Conservation (phyloP, 139 green algal genomes). For the Chlamydomonas schloesseri region DNA sequence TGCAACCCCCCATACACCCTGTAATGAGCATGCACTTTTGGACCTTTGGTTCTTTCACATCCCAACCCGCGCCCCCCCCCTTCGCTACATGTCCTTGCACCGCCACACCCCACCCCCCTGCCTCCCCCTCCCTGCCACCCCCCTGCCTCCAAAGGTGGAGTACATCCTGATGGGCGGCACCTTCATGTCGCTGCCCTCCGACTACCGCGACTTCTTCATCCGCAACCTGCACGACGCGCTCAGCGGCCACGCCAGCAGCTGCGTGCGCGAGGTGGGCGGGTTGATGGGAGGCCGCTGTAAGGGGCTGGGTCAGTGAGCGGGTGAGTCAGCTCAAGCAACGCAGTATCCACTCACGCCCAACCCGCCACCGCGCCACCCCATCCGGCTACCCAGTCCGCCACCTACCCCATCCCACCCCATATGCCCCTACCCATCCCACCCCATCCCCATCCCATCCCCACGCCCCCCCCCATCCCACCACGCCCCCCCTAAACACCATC, state of each 20-base stretch:
- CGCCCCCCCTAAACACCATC: no score
- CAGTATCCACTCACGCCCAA: no score
- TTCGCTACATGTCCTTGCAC: no score
- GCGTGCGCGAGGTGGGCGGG: slow-evolving; percentile 70
- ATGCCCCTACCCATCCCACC: no score
- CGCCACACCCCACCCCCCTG: not conserved
- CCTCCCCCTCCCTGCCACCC: not conserved
- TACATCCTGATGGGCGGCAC: slow-evolving; percentile 99
- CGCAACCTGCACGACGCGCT: slow-evolving; percentile 97
- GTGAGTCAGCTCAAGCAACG: no score
- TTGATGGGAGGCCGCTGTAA: not conserved
- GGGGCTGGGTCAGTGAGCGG: not conserved
- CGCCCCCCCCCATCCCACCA: not conserved
- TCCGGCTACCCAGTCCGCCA: no score
- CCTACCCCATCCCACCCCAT: no score
- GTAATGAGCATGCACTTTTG: no score
- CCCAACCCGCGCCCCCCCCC: no score
- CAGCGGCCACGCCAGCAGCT: slow-evolving; percentile 77
- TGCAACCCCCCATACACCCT: no score
- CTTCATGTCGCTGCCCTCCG: slow-evolving; percentile 96
- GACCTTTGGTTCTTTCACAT: no score
- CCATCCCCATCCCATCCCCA: not conserved
- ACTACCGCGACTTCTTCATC: slow-evolving; percentile 98
- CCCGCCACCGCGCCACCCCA: no score
- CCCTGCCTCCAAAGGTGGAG: slow-evolving; percentile 80